Base-by-base conservation (phyloP, 1,284 basidiomycete genomes). In the Earliella scabrosa region DNA sequence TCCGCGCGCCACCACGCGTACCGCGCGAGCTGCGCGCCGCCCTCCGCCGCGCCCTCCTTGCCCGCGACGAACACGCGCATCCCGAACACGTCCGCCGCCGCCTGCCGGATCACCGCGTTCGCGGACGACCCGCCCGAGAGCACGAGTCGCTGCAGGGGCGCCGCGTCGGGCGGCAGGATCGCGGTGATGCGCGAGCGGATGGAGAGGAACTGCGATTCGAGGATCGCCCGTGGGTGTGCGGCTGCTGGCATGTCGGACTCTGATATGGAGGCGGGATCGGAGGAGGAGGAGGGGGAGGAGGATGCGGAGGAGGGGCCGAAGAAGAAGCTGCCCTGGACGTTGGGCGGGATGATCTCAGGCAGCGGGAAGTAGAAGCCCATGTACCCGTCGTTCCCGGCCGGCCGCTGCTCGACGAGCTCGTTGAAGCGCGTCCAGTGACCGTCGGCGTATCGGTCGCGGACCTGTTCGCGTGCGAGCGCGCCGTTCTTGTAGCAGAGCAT, bases 401-500 rank as follows among this genome's bases (percentile, higher is more conserved):
- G 78, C 14, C 80, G 79, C 50, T 72, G 72, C 65, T 82, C 82
- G 13, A 93, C 82, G 14, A 86, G 78, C 44, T 80, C 71, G 69
- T 95, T 92, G 78, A 92, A 96, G 27, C 71, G 73, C 44, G 77
- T 73, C 94, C 94, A 96, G 64, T 83, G 75, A 2, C 77, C 71
- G 46, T 77, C 70, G 47, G 85, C 86, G 68, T 89, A 86, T 47
- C 75, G 73, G 70, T 96, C 84, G 13, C 92, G 84, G 16, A 96
- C 81, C 65, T 90, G 83, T 67, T 96, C 91, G 36, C 95, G 83
- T 0, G 90, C 87, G 6, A 94, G 80, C 0, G 88, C 91, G 18
- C 91, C 92, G 65, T 94, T 94, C 76, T 91, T 88, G 73, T 91
- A 92, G 71, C 90, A 93, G 10, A 92, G 79, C 90, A 92, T 92